Percentiles rank a stretch among this genome's conserved stretches.
These are phyloP conservation scores for Lyophyllum decastes DNA, from an alignment of 768 basidiomycete genomes.

Conservation along the genomic window DNA sequence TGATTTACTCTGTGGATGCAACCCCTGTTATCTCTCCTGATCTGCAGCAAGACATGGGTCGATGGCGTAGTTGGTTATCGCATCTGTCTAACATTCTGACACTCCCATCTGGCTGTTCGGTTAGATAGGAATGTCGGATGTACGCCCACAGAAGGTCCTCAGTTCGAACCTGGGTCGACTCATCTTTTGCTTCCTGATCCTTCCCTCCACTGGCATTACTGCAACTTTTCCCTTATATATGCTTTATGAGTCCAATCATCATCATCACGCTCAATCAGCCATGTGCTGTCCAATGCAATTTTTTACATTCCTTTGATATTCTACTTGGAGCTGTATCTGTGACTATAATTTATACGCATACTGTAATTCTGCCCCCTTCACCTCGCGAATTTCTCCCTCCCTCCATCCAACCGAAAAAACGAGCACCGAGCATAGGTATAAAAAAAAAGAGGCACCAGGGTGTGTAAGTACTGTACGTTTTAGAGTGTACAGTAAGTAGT, in stretches of 20 bases:
- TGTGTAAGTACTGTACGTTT: too few species aligned
- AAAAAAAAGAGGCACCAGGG: too few species aligned
- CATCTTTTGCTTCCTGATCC: not conserved
- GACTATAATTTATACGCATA: too few species aligned
- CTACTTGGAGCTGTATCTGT: too few species aligned
- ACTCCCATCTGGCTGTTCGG: not conserved
- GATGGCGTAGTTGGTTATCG: constrained; percentile 85
- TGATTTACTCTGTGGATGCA: too few species aligned
- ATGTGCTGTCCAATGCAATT: not conserved
- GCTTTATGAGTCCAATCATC: too few species aligned
- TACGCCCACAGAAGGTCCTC: constrained; percentile 3
- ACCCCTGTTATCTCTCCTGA: too few species aligned
- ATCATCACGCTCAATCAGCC: too few species aligned
- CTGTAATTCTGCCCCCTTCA: not conserved
- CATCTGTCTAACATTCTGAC: constrained; percentile 67
- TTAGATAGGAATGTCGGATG: not conserved
- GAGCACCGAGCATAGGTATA: not conserved
- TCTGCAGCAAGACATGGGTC: constrained; percentile 29
- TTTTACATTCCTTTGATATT: not conserved
- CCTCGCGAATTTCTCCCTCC: too few species aligned
- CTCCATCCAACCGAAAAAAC: not conserved
- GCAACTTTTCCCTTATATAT: too few species aligned
- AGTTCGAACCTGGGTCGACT: not conserved
- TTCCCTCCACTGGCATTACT: too few species aligned
- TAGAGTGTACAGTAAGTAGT: not conserved